These are phyloP conservation scores for Pseudogymnoascus sp. DNA, from an alignment of 2,329 filamentous ascomycete species.

Conservation along the genomic window DNA sequence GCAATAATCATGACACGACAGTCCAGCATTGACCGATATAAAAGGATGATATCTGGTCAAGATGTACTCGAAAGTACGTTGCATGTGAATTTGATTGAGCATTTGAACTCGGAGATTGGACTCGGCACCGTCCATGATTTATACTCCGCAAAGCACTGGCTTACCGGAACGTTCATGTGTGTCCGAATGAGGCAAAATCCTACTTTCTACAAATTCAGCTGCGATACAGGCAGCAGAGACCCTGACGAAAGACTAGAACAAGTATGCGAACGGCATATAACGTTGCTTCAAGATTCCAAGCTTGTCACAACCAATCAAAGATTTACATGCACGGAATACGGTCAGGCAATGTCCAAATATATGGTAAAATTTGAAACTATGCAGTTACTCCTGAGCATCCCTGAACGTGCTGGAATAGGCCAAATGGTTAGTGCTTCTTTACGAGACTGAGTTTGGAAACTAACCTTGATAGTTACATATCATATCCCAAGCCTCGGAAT, in stretches of 20 bases:
- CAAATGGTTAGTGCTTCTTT: conserved; percentile 52
- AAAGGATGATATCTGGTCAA: conserved; percentile 64
- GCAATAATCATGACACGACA: conserved; percentile 72
- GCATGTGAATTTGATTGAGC: conserved; percentile 71
- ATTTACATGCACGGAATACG: conserved; percentile 61
- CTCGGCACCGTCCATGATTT: conserved; percentile 62
- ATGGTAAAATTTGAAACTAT: conserved; percentile 75
- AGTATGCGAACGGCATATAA: conserved; percentile 63
- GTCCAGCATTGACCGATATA: conserved; percentile 57
- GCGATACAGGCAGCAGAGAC: conserved; percentile 38
- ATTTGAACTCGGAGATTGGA: conserved; percentile 76
- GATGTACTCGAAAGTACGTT: conserved; percentile 70
- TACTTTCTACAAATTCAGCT: conserved; percentile 57
- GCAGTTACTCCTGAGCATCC: conserved; percentile 57
- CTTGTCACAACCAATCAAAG: conserved; percentile 43
- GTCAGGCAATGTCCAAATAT: conserved; percentile 74
- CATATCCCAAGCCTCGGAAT: conserved; percentile 62
- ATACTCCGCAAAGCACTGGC: conserved; percentile 62
- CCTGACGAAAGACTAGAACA: conserved; percentile 58
- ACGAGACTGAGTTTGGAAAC: not conserved
- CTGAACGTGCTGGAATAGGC: conserved; percentile 50
- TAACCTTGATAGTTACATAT: conserved; percentile 46
- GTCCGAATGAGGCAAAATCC: conserved; percentile 67
- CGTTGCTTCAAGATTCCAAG: conserved; percentile 49
- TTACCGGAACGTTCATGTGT: conserved; percentile 68